Percentiles rank a stretch among this genome's conserved stretches.
Conservation (phyloP, 129 eudicot species). For the Arctium lappa region DNA sequence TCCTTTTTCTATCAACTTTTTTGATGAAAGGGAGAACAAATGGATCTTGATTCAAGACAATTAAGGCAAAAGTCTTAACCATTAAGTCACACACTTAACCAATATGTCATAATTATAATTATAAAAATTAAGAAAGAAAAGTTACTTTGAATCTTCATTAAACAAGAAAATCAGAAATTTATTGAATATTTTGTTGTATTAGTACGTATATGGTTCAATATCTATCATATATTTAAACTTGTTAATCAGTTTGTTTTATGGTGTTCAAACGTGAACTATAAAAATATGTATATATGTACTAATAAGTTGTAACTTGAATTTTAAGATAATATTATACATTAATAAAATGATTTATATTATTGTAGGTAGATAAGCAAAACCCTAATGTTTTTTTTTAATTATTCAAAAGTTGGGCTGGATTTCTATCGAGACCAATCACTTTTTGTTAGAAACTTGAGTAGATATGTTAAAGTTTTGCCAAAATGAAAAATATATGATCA, state of each 20-base stretch:
- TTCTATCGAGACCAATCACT: not conserved
- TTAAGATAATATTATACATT: not conserved
- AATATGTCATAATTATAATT: not conserved
- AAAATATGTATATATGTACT: not conserved
- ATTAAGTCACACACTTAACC: not conserved
- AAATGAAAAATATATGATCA: not conserved
- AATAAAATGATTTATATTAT: not conserved
- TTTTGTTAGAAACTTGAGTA: too few species aligned
- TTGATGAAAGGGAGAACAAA: not conserved
- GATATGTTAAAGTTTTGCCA: too few species aligned
- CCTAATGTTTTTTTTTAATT: not conserved
- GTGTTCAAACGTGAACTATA: too few species aligned
- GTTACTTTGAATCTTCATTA: not conserved
- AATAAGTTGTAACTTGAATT: not conserved
- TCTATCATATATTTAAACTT: not conserved
- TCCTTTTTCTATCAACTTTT: not conserved
- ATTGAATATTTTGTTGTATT: not conserved
- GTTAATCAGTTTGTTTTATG: not conserved
- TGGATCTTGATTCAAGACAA: not conserved
- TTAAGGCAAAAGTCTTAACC: not conserved
- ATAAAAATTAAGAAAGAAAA: not conserved
- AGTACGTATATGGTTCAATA: not conserved
- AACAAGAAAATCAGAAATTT: not conserved
- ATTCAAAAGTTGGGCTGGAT: not conserved
- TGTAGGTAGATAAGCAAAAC: not conserved